Conservation (phyloP, 2,329 filamentous ascomycete species). For the Cadophora luteo-olivacea region DNA sequence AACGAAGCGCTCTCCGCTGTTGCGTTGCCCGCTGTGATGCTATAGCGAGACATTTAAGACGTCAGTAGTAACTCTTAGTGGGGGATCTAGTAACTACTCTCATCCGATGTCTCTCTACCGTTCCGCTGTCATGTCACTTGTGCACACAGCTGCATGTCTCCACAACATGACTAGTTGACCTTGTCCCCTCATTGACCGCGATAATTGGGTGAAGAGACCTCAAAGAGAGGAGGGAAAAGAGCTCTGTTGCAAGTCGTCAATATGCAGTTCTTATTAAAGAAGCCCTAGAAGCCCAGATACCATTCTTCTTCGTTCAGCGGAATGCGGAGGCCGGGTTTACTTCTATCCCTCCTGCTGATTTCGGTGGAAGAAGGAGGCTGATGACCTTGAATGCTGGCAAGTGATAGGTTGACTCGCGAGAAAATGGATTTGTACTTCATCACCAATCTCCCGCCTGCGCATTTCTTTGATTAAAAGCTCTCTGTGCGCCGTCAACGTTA, state of each 20-base stretch:
- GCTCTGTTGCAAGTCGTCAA: slow-evolving; percentile 9
- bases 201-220: neutral
- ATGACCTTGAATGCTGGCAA: neutral
- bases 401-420: neutral
- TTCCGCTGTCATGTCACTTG: slow-evolving; percentile 4
- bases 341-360: neutral
- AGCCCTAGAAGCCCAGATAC: slow-evolving; percentile 9
- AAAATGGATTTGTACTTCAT: neutral
- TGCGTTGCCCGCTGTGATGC: neutral
- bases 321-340: neutral
- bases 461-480: neutral
- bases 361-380: neutral
- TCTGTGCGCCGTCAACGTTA: neutral
- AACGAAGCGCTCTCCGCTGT: neutral
- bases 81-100: too few relatives aligned
- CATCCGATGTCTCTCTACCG: neutral
- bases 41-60: slow-evolving; percentile 18
- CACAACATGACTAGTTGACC: neutral
- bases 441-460: neutral
- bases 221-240: neutral
- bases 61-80: neutral
- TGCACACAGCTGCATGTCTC: too few relatives aligned
- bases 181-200: neutral
- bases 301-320: neutral
- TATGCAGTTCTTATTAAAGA: slow-evolving; percentile 19